phyloP scores from a whole-genome alignment of 495 filamentous ascomycete species.

The Apiosordaria backusii region DNA sequence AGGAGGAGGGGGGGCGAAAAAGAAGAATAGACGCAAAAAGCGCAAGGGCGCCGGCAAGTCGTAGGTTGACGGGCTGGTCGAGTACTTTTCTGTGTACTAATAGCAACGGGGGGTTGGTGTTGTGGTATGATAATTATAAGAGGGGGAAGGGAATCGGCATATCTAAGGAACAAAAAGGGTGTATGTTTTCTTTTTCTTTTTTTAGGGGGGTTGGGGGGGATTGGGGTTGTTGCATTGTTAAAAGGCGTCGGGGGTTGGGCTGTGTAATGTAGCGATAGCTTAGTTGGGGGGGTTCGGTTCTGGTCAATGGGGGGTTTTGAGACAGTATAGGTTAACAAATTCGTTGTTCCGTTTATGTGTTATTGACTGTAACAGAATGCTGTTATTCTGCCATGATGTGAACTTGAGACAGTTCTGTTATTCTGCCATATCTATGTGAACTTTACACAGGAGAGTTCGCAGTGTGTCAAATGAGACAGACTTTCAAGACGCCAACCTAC shows the following conservation, averaged over 20 bases:
- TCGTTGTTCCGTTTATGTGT: too few species aligned
- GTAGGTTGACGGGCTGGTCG: slow-evolving; percentile 29
- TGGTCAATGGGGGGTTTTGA: too few species aligned
- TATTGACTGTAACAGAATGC: too few species aligned
- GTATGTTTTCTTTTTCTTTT: background rate
- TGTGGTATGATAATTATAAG: background rate
- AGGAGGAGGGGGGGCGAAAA: slow-evolving; percentile 24
- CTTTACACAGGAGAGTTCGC: too few species aligned
- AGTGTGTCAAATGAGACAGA: too few species aligned
- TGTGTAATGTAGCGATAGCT: background rate
- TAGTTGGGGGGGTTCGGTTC: too few species aligned
- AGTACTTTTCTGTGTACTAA: slow-evolving; percentile 18
- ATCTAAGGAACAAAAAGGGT: background rate
- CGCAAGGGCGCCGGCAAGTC: slow-evolving; percentile 41
- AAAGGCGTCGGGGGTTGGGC: background rate
- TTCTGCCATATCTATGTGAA: too few species aligned
- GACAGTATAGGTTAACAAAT: too few species aligned
- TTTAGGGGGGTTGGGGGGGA: background rate
- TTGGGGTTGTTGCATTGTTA: background rate
- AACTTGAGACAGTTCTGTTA: too few species aligned
- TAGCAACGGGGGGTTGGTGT: background rate
- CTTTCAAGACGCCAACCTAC: too few species aligned
- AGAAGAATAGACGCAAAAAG: slow-evolving; percentile 42
- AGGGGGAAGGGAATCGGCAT: background rate
- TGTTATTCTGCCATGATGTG: too few species aligned